Conservation (phyloP, 2,329 filamentous ascomycete genomes). For the Incumbomyces delicatus region DNA sequence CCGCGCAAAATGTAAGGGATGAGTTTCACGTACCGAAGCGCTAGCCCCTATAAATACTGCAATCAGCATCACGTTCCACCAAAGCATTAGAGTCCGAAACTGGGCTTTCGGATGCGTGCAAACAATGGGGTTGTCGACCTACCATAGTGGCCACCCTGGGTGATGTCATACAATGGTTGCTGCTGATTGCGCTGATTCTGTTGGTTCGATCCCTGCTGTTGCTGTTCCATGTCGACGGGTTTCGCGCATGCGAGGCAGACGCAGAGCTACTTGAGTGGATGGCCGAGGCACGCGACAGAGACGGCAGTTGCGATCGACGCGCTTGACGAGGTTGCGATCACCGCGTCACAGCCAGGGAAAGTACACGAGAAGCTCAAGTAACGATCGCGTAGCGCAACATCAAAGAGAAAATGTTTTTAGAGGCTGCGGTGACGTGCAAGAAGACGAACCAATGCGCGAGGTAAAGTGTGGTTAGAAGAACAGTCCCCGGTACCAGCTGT, state of each 20-base stretch:
- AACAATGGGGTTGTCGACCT: constrained; percentile 7
- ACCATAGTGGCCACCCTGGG: constrained; percentile 45
- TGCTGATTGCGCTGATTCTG: constrained; percentile 2
- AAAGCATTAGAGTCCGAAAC: constrained; percentile 1
- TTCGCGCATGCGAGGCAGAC: background rate
- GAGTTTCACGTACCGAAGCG: constrained; percentile 48
- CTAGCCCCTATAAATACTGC: constrained; percentile 48
- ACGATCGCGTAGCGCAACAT: background rate
- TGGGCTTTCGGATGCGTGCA: background rate
- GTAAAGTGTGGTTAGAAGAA: background rate
- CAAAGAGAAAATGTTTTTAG: background rate
- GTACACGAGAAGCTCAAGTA: background rate
- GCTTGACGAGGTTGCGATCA: background rate
- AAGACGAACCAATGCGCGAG: background rate
- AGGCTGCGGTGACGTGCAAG: background rate
- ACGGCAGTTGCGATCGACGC: constrained; percentile 1
- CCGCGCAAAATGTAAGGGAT: no score
- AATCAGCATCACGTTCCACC: constrained; percentile 7
- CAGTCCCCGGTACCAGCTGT: background rate
- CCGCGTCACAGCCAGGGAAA: background rate
- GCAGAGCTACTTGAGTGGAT: background rate
- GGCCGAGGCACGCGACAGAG: background rate
- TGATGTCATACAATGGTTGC: constrained; percentile 6
- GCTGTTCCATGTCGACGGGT: constrained; percentile 2
- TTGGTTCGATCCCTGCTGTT: constrained; percentile 4